A percentile compares a stretch with the other conserved stretches of the same genome.
Conservation (phyloP, 495 filamentous ascomycete genomes). For the Neurospora sp. region DNA sequence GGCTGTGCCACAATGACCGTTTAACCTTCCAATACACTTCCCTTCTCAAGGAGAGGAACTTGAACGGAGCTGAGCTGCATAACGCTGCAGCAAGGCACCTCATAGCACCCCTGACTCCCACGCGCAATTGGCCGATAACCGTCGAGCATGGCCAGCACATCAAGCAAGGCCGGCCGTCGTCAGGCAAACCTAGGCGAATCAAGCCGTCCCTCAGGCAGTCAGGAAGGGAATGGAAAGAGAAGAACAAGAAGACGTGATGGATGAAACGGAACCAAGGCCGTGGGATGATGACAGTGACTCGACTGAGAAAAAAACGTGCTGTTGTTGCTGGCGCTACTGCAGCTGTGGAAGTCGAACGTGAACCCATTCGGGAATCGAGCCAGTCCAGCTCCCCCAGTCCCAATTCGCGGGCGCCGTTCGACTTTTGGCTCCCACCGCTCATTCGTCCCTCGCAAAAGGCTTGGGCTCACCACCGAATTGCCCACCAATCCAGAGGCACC, state of each 20-base stretch:
- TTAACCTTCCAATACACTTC: not conserved
- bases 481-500: not conserved
- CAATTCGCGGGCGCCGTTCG: not conserved
- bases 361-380: not conserved
- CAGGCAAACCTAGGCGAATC: not conserved
- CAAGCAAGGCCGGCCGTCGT: conserved; percentile 24
- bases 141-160: conserved; percentile 31
- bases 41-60: not conserved
- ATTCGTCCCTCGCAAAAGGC: not conserved
- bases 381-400: not conserved
- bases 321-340: not conserved
- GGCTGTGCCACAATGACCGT: not conserved
- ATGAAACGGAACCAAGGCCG: not conserved
- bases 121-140: conserved; percentile 23
- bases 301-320: not conserved
- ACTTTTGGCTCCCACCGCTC: not conserved
- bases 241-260: not conserved
- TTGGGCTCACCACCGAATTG: not conserved
- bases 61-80: conserved; percentile 14
- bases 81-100: conserved; percentile 20
- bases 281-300: not conserved
- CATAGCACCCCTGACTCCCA: conserved; percentile 14
- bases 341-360: not conserved
- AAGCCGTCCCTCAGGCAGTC: not conserved
- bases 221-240: not conserved